These are phyloP conservation scores for Thozetella sp. DNA, from an alignment of 495 filamentous ascomycete genomes.

Conservation along the genomic window DNA sequence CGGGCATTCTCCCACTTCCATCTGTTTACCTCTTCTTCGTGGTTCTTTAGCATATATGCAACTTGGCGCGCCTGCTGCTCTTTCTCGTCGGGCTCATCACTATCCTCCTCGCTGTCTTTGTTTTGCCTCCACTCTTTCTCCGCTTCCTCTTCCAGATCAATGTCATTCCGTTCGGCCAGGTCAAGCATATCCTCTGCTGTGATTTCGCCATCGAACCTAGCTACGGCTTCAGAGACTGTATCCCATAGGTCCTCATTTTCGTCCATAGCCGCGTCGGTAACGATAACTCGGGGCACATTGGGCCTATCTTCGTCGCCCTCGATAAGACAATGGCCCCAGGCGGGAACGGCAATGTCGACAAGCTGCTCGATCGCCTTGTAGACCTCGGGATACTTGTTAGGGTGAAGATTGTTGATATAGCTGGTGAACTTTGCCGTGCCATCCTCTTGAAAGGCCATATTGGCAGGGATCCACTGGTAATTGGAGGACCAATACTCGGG, in stretches of 20 bases:
- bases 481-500: slow-evolving; percentile 36
- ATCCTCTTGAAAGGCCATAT: slow-evolving; percentile 45
- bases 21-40: slow-evolving; percentile 3
- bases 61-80: slow-evolving; percentile 1
- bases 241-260: slow-evolving; percentile 35
- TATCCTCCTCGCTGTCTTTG: neutral
- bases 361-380: slow-evolving; percentile 56
- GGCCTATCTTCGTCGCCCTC: slow-evolving; percentile 25
- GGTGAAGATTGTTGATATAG: slow-evolving; percentile 72
- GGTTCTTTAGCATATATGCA: neutral
- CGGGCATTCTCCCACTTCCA: slow-evolving; percentile 37
- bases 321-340: slow-evolving; percentile 50
- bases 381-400: slow-evolving; percentile 41
- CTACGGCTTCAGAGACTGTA: slow-evolving; percentile 40
- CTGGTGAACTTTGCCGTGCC: slow-evolving; percentile 65
- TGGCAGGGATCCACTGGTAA: slow-evolving; percentile 66
- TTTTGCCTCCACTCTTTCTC: slow-evolving; percentile 1
- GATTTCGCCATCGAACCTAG: slow-evolving; percentile 9
- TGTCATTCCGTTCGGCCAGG: neutral
- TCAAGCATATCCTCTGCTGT: neutral
- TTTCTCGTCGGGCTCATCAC: neutral
- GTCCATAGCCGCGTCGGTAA: slow-evolving; percentile 42
- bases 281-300: slow-evolving; percentile 43
- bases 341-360: slow-evolving; percentile 49
- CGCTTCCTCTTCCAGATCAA: slow-evolving; percentile 13